Conservation (phyloP, 352 stramenopile genomes). For the Thalassiosira livingstoniorum region DNA sequence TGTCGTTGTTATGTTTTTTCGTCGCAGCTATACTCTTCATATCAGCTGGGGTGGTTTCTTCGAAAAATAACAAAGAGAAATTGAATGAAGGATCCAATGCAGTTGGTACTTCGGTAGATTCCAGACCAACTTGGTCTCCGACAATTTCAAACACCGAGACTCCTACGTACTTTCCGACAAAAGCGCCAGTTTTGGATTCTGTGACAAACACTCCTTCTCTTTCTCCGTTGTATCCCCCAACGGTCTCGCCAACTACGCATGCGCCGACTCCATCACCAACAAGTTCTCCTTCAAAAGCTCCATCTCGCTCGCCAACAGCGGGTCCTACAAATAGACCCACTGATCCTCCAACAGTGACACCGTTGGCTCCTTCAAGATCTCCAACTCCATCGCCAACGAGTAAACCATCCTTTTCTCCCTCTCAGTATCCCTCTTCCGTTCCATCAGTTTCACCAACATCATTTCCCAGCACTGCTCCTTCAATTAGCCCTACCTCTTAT, state of each 20-base stretch:
- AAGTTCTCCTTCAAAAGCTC: background rate
- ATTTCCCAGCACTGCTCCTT: background rate
- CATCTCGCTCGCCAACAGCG: conserved; percentile 1
- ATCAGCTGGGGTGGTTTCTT: conserved; percentile 29
- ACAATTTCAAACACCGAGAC: conserved; percentile 3
- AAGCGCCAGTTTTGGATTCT: too few relatives aligned
- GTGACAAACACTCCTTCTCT: conserved; percentile 5
- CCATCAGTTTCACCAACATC: background rate
- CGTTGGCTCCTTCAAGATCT: background rate
- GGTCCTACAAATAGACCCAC: background rate
- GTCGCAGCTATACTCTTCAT: conserved; percentile 30
- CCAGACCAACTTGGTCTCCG: background rate
- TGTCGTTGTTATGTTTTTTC: conserved; percentile 31
- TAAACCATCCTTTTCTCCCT: background rate
- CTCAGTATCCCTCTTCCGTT: background rate
- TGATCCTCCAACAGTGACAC: background rate
- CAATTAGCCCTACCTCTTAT: background rate
- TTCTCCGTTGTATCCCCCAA: background rate
- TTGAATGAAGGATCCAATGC: conserved; percentile 6
- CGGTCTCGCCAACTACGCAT: too few relatives aligned
- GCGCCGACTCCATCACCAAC: too few relatives aligned
- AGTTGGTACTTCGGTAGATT: conserved; percentile 2
- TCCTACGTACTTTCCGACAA: conserved; percentile 33
- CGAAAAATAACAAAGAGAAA: background rate
- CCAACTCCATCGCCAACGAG: conserved; percentile 14